phyloP scores from a whole-genome alignment of 495 filamentous ascomycete genomes.

The Viridothelium virens region DNA sequence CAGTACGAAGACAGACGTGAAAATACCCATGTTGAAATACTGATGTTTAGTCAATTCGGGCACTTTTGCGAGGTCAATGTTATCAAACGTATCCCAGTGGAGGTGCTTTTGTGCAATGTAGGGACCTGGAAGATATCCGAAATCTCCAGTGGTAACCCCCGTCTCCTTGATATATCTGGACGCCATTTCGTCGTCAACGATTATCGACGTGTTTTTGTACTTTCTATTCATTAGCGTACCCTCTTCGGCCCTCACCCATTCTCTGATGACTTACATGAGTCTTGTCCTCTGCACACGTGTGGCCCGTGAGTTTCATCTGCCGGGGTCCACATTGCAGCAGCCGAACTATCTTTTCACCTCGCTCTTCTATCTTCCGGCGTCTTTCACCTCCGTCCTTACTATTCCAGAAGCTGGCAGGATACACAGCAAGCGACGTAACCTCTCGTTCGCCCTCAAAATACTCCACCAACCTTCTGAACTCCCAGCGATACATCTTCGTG shows the following conservation, averaged over 20 bases:
- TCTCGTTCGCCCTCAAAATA: slow-evolving; percentile 3
- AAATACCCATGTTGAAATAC: neutral
- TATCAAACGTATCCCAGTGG: neutral
- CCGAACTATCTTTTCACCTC: neutral
- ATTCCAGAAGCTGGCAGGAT: neutral
- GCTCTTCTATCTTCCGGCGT: neutral
- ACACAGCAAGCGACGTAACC: neutral
- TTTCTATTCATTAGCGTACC: neutral
- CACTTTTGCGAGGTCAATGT: neutral
- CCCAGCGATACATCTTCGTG: neutral
- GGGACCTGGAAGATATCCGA: neutral
- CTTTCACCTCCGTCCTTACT: neutral
- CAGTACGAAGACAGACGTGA: neutral
- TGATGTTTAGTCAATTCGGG: neutral
- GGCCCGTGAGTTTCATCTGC: neutral
- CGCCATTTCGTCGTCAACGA: neutral
- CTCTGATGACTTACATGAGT: neutral
- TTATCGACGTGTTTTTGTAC: neutral
- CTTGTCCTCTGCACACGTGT: neutral
- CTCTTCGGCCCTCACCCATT: neutral
- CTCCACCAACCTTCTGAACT: neutral
- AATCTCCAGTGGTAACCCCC: neutral
- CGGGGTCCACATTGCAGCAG: neutral
- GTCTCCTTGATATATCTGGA: neutral
- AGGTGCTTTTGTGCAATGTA: neutral